Evolutionary conservation across 2,329 filamentous ascomycete species (phyloP), one percentile per base, ranked within the genome.

Genomic region (Erysiphe neolycopersici): DNA sequence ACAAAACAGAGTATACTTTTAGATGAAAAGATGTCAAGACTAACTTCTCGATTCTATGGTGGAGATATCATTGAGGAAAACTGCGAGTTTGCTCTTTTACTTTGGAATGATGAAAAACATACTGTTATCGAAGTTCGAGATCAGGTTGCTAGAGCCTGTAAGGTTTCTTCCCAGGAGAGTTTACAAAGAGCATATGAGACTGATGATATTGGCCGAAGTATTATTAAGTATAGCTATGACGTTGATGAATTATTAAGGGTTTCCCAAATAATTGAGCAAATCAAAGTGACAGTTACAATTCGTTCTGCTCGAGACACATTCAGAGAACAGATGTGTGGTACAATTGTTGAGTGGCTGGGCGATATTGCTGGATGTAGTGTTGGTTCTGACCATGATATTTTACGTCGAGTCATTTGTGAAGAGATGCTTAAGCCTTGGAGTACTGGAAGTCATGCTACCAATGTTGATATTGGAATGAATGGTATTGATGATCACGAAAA

Each of bases 61-160:
- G 71, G 70, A 1, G 73, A 80, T 52, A 64, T 71, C 33, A 56
- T 61, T 6, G 71, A 76, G 45, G 65, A 71, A 2, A 68, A 76
- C 19, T 71, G 71, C 12, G 82, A 93, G 52, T 98, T 79, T 58
- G 79, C 81, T 5, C 63, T 98, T 38, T 65, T 94, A 14, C 64
- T 98, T 5, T 98, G 89, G 89, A 98, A 98, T 53, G 89, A 98
- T 50, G 89, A 98, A 62, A 98, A 98, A 60, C 89, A 98, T 58
- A 98, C 89, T 0, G 77, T 95, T 38, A 72, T 76, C 40, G 89
- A 98, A 57, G 87, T 98, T 5, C 69, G 77, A 51, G 75, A 91
- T 45, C 87, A 95, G 58, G 82, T 98, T 18, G 79, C 82, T 3
- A 72, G 87, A 49, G 89, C 89, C 42, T 98, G 89, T 63, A 73